Evolutionary conservation across 805 yeast genomes (phyloP), one percentile per base, ranked within the genome.

Genomic region (Ogataea pilisensis): DNA sequence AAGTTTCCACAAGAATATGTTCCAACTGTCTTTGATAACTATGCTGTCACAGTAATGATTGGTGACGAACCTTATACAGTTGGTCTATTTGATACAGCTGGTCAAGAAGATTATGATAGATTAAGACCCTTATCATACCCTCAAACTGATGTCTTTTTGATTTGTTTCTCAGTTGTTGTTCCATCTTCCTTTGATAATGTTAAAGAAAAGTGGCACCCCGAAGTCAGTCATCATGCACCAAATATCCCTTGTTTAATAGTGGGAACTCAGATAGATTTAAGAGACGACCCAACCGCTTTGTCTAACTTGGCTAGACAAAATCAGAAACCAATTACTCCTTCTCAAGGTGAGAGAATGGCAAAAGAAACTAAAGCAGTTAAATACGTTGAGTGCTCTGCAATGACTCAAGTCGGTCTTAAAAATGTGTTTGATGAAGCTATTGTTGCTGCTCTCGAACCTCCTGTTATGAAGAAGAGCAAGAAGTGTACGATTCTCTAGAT

Each of bases 381-480:
- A 66, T 91, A 91, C 66, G 95, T 91, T 34, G 99, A 91, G 68
- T 91, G 99, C 67, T 90, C 97, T 9, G 99, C 99, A 8, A 75
- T 93, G 60, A 93, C 97, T 38, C 99, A 91, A 68, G 82, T 89
- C 62, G 99, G 99, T 12, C 76, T 93, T 64, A 93, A 91, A 69
- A 89, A 95, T 52, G 96, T 91, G n/a, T 91, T 91, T 68, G 98
- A 93, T 63, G 97, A 89, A 68, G 98, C 98, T 20, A 93, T 93
- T 44, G 97, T 93, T 37, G 97, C 98, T 38, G 97, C 98, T 21
- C 75, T 93, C 49, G 98, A 91, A 63, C 98, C 98, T 36, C 97
- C 98, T 21, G 93, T 85, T 49, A 80, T 85, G 55, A 85, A 78
- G 57, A 81, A 80, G 60, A 72, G 75, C 48, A 83, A 86, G 73